Evolutionary conservation across 495 filamentous ascomycete genomes (phyloP).

Genomic region (Lophium mytilinum): DNA sequence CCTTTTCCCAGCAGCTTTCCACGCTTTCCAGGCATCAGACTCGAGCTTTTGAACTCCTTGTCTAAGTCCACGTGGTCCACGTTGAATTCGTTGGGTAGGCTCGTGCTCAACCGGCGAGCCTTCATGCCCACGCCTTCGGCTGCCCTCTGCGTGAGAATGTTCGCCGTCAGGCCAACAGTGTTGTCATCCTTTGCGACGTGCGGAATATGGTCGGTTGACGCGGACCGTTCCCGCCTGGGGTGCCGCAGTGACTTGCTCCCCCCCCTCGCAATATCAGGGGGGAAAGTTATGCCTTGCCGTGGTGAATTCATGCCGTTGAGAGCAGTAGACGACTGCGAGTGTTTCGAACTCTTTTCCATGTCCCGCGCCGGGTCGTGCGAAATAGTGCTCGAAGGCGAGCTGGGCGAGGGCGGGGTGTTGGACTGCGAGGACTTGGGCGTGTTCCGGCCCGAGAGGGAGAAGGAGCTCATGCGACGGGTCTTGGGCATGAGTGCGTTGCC

Average conservation of each 20-base stretch:
- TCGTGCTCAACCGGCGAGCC: slow-evolving; percentile 53
- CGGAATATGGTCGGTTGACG: slow-evolving; percentile 16
- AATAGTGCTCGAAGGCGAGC: slow-evolving; percentile 27
- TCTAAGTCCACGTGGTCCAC: slow-evolving; percentile 54
- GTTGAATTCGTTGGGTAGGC: slow-evolving; percentile 54
- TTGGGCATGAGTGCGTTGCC: slow-evolving; percentile 8
- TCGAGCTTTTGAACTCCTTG: slow-evolving; percentile 51
- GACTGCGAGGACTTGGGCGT: slow-evolving; percentile 20
- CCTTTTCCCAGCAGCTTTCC: slow-evolving; percentile 52
- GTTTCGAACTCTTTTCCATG: not conserved
- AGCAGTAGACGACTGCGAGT: slow-evolving; percentile 17
- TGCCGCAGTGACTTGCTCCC: not conserved
- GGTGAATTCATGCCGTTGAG: slow-evolving; percentile 9
- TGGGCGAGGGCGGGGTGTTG: slow-evolving; percentile 22
- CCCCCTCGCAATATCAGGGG: not conserved
- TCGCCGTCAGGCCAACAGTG: slow-evolving; percentile 14
- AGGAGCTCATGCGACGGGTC: slow-evolving; percentile 15
- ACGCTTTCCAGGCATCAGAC: slow-evolving; percentile 49
- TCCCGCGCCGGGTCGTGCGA: slow-evolving; percentile 5
- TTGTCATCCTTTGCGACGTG: slow-evolving; percentile 1
- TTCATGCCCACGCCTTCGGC: slow-evolving; percentile 58
- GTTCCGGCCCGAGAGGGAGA: slow-evolving; percentile 19
- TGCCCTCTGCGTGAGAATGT: slow-evolving; percentile 40
- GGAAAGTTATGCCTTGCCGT: slow-evolving; percentile 10
- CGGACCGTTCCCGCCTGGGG: slow-evolving; percentile 16